Evolutionary conservation across 2,329 filamentous ascomycete genomes (phyloP), one percentile per base, ranked within the genome.

Genomic region (Graphiopsis chlorocephala): DNA sequence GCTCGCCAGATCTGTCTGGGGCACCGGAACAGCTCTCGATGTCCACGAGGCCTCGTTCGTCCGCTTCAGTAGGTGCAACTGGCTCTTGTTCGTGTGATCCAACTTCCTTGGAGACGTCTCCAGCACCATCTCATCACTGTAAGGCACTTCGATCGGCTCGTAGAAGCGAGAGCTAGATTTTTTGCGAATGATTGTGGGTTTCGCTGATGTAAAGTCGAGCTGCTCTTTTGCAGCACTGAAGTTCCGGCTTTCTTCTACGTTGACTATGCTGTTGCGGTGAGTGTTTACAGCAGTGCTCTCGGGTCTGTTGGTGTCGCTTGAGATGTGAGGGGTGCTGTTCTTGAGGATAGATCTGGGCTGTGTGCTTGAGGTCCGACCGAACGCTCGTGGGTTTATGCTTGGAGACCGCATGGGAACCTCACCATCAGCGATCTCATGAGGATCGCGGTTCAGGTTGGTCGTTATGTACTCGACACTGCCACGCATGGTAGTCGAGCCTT

Each of bases 281-380:
- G 71, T 74, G 61, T 74, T 74, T 20, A 67, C 65, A 8, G 65
- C 67, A 4, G 72, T 73, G 25, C 68, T 62, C 48, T 69, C 67
- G 3, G 66, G 64, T 45, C 61, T 25, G 12, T 47, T 70, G 20
- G 48, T 63, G 31, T 31, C 64, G 33, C 63, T 55, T 14, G 68
- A 63, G 25, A 64, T 25, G 6, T 48, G 17, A 2, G 63, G 64
- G 3, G 65, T 65, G 53, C 57, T 66, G 56, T 67, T 66, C 47
- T 72, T 69, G 11, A 74, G 67, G 35, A 73, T 73, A 2, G 72
- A 74, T 55, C 66, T 67, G 26, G 65, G 66, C 15, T 59, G 53
- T 1, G 17, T 23, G 48, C 25, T 55, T 17, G 31, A 38, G 20
- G 7, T 25, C 8, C 29, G n/a, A 38, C 29, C 12, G 29, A 38